Evolutionary conservation across 768 basidiomycete genomes (phyloP), one percentile per base, ranked within the genome.

Genomic region (Mycena crocata): DNA sequence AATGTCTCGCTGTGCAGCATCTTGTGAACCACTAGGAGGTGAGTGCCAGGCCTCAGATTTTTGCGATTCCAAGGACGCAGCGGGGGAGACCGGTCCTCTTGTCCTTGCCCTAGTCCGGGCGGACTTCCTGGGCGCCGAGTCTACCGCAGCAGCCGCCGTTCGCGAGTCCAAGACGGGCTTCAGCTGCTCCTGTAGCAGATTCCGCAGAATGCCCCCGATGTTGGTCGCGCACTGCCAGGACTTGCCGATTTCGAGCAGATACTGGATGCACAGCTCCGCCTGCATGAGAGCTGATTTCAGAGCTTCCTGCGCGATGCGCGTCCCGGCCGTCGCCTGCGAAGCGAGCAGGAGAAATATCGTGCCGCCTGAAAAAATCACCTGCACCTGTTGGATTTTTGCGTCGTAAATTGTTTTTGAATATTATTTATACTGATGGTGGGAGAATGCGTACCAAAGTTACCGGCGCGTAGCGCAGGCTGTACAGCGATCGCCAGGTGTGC

Each of bases 281-380:
- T 66, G 44, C 30, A 45, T 51, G 17, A 70, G 59, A 10, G 70
- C 57, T 17, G 63, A 58, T 24, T 65, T 28, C 24, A 71, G 59
- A 13, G 62, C 54, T 7, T 39, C 62, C 24, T 68, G 67, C 26
- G 70, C 63, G n/a, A 65, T 58, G 37, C 62, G 59, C 5, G 48
- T 54, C 48, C 59, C 62, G 28, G 64, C 31, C 3, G 63, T 68
- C 28, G 78, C 76, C 59, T 79, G 77, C 54, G 80, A 72, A 45
- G 79, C 77, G 51, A 76, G 72, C 58, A 82, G 74, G 37, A 82
- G 72, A 52, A 78, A 81, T 49, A 79, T 74, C 14, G 82, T 82
- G 15, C 80, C 82, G 4, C 81, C 80, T 44, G 74, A 74, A 73
- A 81, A 83, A 19, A 75, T 59, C 49, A 80, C 73, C 63, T 83